These are phyloP conservation scores for Kwoniella heveanensis DNA, from an alignment of 768 basidiomycete species.

Conservation along the genomic window DNA sequence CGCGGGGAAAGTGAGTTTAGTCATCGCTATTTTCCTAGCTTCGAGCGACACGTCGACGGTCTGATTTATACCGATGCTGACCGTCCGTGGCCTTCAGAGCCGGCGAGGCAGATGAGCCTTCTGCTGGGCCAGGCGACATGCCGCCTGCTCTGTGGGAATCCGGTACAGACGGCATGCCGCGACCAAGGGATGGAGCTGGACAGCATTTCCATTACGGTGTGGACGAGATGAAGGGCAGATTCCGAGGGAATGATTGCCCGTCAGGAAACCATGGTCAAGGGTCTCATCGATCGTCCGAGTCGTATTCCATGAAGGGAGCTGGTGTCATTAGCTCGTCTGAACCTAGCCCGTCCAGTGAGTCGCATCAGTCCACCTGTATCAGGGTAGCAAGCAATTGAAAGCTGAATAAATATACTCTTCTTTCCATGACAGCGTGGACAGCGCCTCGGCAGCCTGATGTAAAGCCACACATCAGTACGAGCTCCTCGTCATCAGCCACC, in stretches of 20 bases:
- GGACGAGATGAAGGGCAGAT: neutral
- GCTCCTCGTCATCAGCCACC: too few relatives aligned
- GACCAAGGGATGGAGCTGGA: neutral
- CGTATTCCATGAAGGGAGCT: too few relatives aligned
- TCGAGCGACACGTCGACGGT: neutral
- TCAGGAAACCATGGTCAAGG: neutral
- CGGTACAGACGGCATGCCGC: neutral
- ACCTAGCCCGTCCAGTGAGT: neutral
- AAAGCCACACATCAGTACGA: too few relatives aligned
- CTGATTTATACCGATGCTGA: neutral
- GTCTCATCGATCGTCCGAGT: too few relatives aligned
- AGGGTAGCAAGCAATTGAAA: too few relatives aligned
- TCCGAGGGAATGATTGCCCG: neutral
- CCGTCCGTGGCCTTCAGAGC: neutral
- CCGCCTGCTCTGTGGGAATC: neutral
- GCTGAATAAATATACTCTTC: too few relatives aligned
- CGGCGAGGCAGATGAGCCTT: neutral
- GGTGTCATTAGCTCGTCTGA: too few relatives aligned
- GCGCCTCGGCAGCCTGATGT: neutral
- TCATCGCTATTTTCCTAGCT: neutral
- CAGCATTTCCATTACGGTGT: neutral
- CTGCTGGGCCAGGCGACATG: neutral
- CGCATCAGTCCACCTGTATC: too few relatives aligned
- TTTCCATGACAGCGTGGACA: neutral
- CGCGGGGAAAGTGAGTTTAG: neutral